Evolutionary conservation across 2,329 filamentous ascomycete genomes (phyloP), one percentile per base, ranked within the genome.

Genomic region (Hymenotorrendiella dingleyae): DNA sequence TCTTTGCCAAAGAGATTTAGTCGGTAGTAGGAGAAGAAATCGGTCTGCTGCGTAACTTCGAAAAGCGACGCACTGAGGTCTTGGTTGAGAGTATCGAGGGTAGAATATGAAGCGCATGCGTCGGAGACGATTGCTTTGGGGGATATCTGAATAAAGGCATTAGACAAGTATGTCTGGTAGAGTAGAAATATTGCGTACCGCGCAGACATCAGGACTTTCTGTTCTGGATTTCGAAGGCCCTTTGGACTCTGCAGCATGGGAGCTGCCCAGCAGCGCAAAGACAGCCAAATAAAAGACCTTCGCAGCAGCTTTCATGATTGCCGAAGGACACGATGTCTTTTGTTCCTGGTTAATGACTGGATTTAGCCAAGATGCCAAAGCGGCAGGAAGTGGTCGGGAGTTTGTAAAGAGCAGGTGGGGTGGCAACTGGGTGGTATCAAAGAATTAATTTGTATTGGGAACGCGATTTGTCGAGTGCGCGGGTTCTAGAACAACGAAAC

Each of bases 1-100:
- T 79, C 80, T 65, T 93, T 95, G 65, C 94, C 85, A 67, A 88
- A 98, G 16, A 98, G 76, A 63, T 96, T 97, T 34, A 98, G 71
- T 45, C 93, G 84, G 69, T 97, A 98, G 67, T 97, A 89, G 40
- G 91, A 91, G 68, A 98, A 98, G 75, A 96, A 98, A 66, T 98
- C 93, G 64, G 91, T 94, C 40, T 85, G 80, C 55, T 79, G 79
- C 0, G 88, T 94, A 34, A 98, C 78, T 42, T 86, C 83, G 57
- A 86, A 77, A 54, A 98, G 69, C 40, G 81, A 77, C 14, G 89
- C 86, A 56, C 83, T 82, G 49, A 96, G 73, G 47, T 79, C 76
- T 53, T 73, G 66, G 67, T 97, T 98, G 41, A 98, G 73, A 29
- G 73, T 71, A 61, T 98, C 90, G 64, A 98, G 84, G 27, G 87